Evolutionary conservation across 768 basidiomycete genomes (phyloP), one percentile per base, ranked within the genome.

Genomic region (Mycena capillaripes): DNA sequence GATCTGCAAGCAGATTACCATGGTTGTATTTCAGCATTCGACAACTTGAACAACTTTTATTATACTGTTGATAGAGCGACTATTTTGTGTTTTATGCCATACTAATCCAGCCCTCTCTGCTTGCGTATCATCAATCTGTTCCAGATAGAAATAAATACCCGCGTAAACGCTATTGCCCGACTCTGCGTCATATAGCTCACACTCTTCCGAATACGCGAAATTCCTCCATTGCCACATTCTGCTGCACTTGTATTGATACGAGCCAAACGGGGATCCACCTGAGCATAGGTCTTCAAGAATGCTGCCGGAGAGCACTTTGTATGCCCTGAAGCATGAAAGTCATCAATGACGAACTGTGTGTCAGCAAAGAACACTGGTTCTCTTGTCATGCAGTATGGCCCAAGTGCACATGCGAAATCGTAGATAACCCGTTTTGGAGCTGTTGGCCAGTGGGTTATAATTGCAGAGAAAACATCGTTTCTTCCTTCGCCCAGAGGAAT

Each of bases 391-490:
- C 78, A 82, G 58, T 84, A 84, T 11, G 82, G 79, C 4, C 77
- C 80, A 1, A 82, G 71, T 27, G 73, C 80, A 53, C 80, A 81
- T 8, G 77, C 78, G 61, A 79, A 81, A 44, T 81, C 78, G 48
- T 81, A 81, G 11, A 81, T 64, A 14, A 83, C 64, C 12, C 69
- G 56, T 34, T 76, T 71, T 6, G 81, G 82, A 0, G 81, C 77
- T 23, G 40, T 77, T 12, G 70, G 50, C 79, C 80, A 84, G 0
- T 72, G 74, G 1, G 83, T 85, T 19, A 82, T 73, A 4, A 85
- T 73, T 1, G 85, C 84, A 5, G 81, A 83, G 66, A 85, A 85
- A 0, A 84, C 81, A 73, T 85, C 81, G 63, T 85, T 84, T 1
- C 80, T 48, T 6, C 84, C 83, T 70, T 84, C 84, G 2, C 76